Conservation (phyloP, 306 rosid species). For the Dalbergia cultrata region DNA sequence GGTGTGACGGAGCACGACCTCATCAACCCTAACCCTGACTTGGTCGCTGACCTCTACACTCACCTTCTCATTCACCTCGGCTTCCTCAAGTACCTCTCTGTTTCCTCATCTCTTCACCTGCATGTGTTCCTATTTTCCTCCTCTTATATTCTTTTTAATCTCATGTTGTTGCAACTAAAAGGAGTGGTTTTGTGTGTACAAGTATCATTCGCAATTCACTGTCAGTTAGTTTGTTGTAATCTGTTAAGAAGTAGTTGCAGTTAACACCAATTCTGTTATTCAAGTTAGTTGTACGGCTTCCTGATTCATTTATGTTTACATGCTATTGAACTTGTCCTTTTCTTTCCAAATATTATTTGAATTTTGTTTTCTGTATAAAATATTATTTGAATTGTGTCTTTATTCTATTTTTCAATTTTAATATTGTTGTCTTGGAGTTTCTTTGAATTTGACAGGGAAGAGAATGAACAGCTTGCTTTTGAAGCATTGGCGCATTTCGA, state of each 20-base stretch:
- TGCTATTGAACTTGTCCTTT: not conserved
- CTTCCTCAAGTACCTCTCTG: slow-evolving; percentile 36
- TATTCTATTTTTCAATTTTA: too few relatives aligned
- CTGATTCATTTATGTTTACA: not conserved
- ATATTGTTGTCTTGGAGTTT: not conserved
- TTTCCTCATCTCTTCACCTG: not conserved
- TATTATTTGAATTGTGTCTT: too few relatives aligned
- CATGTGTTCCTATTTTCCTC: too few relatives aligned
- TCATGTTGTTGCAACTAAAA: too few relatives aligned
- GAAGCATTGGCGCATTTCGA: slow-evolving; percentile 77
- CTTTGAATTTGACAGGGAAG: slow-evolving; percentile 66
- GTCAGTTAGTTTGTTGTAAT: not conserved
- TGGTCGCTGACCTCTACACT: slow-evolving; percentile 66
- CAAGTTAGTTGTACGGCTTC: not conserved
- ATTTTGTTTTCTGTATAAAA: not conserved
- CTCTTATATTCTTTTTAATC: too few relatives aligned
- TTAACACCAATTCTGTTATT: not conserved
- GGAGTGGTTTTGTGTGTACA: too few relatives aligned
- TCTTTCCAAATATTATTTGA: too few relatives aligned
- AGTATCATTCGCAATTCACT: too few relatives aligned
- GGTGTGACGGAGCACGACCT: too few relatives aligned
- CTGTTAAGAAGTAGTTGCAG: not conserved
- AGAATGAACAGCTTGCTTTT: slow-evolving; percentile 74
- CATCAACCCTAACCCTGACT: slow-evolving; percentile 58
- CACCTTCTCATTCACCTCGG: slow-evolving; percentile 69